These are phyloP conservation scores for Betula pendula DNA, from an alignment of 306 rosid genomes.

Conservation along the genomic window DNA sequence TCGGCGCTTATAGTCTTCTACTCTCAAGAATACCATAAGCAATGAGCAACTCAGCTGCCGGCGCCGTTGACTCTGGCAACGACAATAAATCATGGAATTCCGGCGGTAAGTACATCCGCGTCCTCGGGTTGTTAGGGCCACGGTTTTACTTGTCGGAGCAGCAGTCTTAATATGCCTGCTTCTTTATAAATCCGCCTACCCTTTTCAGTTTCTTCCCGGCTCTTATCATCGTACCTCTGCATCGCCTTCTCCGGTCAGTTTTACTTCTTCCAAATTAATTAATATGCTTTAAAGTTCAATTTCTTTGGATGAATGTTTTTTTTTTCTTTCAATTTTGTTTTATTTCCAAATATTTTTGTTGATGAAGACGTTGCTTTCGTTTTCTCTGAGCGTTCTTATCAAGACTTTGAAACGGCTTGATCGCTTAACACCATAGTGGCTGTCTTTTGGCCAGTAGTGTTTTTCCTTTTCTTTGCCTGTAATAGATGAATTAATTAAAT, in stretches of 20 bases:
- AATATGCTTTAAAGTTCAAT: no score
- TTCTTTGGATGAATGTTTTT: not conserved
- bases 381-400: no score
- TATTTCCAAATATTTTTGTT: slow-evolving; percentile 5
- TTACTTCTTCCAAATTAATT: no score
- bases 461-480: no score
- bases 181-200: slow-evolving; percentile 31
- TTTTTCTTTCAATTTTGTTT: not conserved
- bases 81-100: slow-evolving; percentile 15
- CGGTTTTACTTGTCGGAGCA: slow-evolving; percentile 33
- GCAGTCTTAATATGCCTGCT: slow-evolving; percentile 27
- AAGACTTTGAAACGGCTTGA: no score
- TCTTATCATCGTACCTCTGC: slow-evolving; percentile 23
- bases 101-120: slow-evolving; percentile 16
- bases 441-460: no score
- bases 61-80: not conserved
- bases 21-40: not conserved
- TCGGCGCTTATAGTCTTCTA: no score
- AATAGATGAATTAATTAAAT: no score
- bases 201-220: slow-evolving; percentile 36
- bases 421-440: no score
- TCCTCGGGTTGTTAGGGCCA: slow-evolving; percentile 13
- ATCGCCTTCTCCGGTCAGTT: slow-evolving; percentile 22
- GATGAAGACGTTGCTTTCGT: no score
- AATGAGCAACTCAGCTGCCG: slow-evolving; percentile 34